phyloP scores from a whole-genome alignment of 345 rosid genomes.

The Dipteronia dyeriana region DNA sequence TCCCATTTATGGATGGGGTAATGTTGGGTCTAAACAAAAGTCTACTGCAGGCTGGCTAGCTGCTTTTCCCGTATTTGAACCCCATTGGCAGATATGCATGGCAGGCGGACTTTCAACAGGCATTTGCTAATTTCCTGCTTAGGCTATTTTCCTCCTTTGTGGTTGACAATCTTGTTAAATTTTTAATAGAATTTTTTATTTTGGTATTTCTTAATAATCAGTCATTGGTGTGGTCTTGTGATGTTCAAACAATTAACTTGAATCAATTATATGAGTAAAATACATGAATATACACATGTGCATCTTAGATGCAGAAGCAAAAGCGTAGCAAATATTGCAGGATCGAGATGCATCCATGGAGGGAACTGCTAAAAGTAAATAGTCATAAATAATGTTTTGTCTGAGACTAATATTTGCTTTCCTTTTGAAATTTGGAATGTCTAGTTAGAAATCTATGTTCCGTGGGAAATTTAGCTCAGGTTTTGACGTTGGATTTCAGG shows the following conservation, averaged over 20 bases:
- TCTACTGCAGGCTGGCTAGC: conserved; percentile 99
- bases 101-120: conserved; percentile 99
- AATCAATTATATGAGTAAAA: not conserved
- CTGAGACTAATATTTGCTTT: not conserved
- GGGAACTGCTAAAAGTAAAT: not conserved
- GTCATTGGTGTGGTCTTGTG: not conserved
- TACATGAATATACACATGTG: not conserved
- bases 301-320: not conserved
- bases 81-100: conserved; percentile 99
- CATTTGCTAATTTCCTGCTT: conserved; percentile 28
- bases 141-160: conserved; percentile 3
- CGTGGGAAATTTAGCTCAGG: conserved; percentile 6
- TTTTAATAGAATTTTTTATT: not conserved
- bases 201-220: not conserved
- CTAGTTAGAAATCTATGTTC: conserved; percentile 3
- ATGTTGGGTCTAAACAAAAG: conserved; percentile 75
- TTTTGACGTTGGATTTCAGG: conserved; percentile 49
- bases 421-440: conserved; percentile 20
- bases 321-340: not conserved
- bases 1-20: conserved; percentile 93
- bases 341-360: not conserved
- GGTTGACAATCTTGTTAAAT: not conserved
- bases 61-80: conserved; percentile 95
- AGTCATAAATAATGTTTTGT: not conserved
- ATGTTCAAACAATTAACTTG: not conserved